Base-by-base conservation (phyloP, 768 basidiomycete species). In the Serpula lacrymans region DNA sequence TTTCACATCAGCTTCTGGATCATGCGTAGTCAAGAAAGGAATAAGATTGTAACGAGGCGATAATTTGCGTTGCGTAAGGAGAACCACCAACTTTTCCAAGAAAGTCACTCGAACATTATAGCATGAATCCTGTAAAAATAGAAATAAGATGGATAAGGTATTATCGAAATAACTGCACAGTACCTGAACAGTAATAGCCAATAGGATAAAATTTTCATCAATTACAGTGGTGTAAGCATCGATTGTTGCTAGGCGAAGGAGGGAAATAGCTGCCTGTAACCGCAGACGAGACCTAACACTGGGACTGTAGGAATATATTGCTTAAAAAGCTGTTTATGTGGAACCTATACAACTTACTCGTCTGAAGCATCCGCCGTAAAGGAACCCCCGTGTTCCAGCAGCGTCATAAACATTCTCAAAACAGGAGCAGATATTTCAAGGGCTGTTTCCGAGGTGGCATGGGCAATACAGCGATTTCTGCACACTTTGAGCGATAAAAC, bases 1-100 rank as follows among this genome's bases (percentile, higher is more conserved):
- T 49, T 79, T 82, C 21, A 93, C 74, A 43, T 97, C 94, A 17
- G 61, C 59, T 46, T 97, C 95, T 0, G 94, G 94, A 60, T 99
- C 96, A 51, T 90, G 84, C 1, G 93, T 84, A 0, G 88, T 83
- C 32, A 99, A 65, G 67, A 96, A 92, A 5, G 88, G 84, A 42
- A 96, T 77, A 32, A 88, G 68, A 55, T 93, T 90, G 65, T 84
- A 94, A 14, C 78, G 73, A 1, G 83, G 61, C 12, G 80, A 72
- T 2, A 93, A 64, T 60, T 84, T 82, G 25, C 80, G 74, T 3
- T 65, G 57, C 32, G 77, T 72, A n/a, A 93, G 60, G 18, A 88
- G 65, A 8, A 69, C 55, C 9, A 85, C 62, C 2, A 93, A 67
- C 60, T 96, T 96, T 18, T 67, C 74, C 37, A 97, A 59, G 67